Percentiles rank a stretch among this genome's conserved stretches.
phyloP scores from a whole-genome alignment of 208 protist species.

The Trypanosoma cruzi region DNA sequence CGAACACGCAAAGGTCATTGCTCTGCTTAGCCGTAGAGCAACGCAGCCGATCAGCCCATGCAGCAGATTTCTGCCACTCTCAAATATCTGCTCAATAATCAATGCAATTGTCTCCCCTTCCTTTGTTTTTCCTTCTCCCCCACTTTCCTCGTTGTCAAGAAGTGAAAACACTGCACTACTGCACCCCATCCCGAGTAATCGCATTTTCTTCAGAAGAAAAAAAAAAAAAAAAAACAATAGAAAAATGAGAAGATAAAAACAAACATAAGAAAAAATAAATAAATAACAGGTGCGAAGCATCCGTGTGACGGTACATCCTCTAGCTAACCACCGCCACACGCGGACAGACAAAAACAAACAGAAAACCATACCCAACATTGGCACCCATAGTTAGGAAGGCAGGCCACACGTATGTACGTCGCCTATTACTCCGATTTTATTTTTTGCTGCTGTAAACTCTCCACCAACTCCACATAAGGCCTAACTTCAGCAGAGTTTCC shows the following conservation, averaged over 20 bases:
- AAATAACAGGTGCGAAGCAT: neutral
- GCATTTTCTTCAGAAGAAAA: constrained; percentile 14
- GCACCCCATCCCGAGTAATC: constrained; percentile 15
- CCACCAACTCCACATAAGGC: constrained; percentile 13
- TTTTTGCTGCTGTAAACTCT: neutral
- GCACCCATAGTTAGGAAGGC: neutral
- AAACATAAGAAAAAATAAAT: constrained; percentile 7
- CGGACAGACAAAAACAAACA: neutral
- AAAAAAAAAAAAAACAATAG: no score
- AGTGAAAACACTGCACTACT: constrained; percentile 30
- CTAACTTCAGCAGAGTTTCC: constrained; percentile 6
- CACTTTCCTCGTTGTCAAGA: constrained; percentile 6
- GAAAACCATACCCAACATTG: neutral
- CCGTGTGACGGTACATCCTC: no score
- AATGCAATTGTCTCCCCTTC: neutral
- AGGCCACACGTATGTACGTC: no score
- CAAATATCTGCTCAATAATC: neutral
- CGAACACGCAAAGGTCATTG: constrained; percentile 1
- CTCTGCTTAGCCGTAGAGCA: constrained; percentile 19
- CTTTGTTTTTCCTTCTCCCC: neutral
- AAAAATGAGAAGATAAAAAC: neutral
- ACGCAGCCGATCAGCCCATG: neutral
- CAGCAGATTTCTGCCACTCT: neutral
- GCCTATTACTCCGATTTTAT: neutral
- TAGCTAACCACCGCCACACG: no score